Evolutionary conservation across 306 rosid species (phyloP).

Genomic region (Acacia crassicarpa): DNA sequence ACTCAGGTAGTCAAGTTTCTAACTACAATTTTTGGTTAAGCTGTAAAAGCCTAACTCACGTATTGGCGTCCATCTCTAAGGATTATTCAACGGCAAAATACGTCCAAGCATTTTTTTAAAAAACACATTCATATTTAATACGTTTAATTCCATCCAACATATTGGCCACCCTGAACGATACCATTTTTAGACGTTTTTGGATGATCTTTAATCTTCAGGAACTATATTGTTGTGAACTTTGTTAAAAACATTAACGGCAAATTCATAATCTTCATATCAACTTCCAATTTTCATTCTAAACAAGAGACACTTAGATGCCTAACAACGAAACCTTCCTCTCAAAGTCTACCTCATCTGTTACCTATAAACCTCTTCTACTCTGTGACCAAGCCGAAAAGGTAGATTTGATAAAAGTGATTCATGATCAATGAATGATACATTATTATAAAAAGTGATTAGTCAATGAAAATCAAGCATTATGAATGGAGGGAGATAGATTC

Average conservation of each 20-base stretch:
- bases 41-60: background rate
- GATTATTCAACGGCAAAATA: background rate
- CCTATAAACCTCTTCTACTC: slow-evolving; percentile 50
- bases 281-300: background rate
- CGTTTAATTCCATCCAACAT: background rate
- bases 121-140: no score
- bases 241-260: background rate
- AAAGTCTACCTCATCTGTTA: slow-evolving; percentile 68
- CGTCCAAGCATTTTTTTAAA: background rate
- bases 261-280: background rate
- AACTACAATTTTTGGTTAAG: background rate
- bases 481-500: slow-evolving; percentile 7
- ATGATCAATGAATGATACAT: background rate
- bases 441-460: background rate
- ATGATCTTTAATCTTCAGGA: background rate
- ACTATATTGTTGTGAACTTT: background rate
- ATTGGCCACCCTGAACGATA: background rate
- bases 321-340: slow-evolving; percentile 34
- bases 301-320: background rate
- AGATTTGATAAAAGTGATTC: background rate
- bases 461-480: background rate
- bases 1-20: background rate
- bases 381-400: background rate
- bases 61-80: background rate
- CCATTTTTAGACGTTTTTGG: background rate